Conservation (phyloP, 1,284 basidiomycete species). For the Irpex rosettiformis region DNA sequence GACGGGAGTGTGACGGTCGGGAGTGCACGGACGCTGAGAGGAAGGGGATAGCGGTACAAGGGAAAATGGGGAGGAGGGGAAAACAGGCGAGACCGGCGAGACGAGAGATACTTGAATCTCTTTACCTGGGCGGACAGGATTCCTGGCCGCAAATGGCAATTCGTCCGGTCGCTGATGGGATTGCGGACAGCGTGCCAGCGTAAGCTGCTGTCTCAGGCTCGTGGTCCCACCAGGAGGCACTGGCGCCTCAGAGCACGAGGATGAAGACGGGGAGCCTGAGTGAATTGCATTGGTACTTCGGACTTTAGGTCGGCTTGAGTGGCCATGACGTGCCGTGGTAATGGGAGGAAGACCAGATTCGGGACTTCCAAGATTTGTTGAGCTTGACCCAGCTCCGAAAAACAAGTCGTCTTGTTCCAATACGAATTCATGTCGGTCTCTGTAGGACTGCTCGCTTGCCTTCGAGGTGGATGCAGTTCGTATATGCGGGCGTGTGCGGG, state of each 20-base stretch:
- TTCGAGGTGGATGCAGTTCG: slow-evolving; percentile 14
- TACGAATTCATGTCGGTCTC: slow-evolving; percentile 6
- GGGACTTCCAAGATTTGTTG: slow-evolving; percentile 16
- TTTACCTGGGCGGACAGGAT: slow-evolving; percentile 15
- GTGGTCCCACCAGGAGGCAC: slow-evolving; percentile 19
- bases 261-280: slow-evolving; percentile 17
- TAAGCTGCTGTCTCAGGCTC: slow-evolving; percentile 18
- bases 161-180: slow-evolving; percentile 25
- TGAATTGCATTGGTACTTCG: slow-evolving; percentile 14
- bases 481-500: slow-evolving; percentile 15
- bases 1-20: neutral
- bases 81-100: slow-evolving; percentile 17
- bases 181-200: slow-evolving; percentile 16
- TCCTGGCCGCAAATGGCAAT: slow-evolving; percentile 19
- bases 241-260: slow-evolving; percentile 24
- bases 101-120: slow-evolving; percentile 21
- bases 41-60: slow-evolving; percentile 6
- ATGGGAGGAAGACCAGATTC: slow-evolving; percentile 14
- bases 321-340: slow-evolving; percentile 9
- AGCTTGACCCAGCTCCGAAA: slow-evolving; percentile 6
- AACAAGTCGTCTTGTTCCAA: slow-evolving; percentile 13
- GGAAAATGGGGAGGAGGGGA: slow-evolving; percentile 9
- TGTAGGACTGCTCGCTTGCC: slow-evolving; percentile 16
- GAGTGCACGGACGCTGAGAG: slow-evolving; percentile 3
- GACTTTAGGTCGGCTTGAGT: slow-evolving; percentile 18